Percentiles rank a stretch among this genome's conserved stretches.
Evolutionary conservation across 371 early-diverging fungal species (phyloP).

Genomic region (Lichtheimia hyalospora): DNA sequence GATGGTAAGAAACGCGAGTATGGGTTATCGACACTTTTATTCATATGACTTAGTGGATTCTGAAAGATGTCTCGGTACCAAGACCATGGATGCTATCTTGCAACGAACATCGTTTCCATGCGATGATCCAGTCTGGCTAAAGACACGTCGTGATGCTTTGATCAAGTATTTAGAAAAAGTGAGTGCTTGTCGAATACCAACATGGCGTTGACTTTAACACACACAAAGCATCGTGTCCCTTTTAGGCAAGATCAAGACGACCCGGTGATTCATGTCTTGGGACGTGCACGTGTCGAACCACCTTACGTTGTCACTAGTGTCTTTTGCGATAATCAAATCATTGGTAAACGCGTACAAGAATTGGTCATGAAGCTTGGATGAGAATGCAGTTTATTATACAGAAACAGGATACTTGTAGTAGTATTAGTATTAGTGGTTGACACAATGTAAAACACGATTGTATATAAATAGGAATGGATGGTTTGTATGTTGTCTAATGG

Average conservation of each 20-base stretch:
- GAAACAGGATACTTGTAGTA: background rate
- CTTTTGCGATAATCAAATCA: slow-evolving; percentile 46
- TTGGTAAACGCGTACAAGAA: slow-evolving; percentile 56
- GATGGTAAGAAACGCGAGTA: background rate
- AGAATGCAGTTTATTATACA: background rate
- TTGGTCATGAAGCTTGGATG: slow-evolving; percentile 34
- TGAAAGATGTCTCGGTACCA: background rate
- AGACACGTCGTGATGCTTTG: slow-evolving; percentile 8
- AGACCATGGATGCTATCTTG: slow-evolving; percentile 9
- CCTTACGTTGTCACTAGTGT: slow-evolving; percentile 56
- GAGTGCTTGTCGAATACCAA: too few relatives aligned
- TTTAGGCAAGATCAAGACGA: slow-evolving; percentile 35
- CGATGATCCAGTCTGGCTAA: slow-evolving; percentile 7
- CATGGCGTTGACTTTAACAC: background rate
- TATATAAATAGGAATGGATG: background rate
- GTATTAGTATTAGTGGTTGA: background rate
- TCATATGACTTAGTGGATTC: background rate
- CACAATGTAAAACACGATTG: background rate
- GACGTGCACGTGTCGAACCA: slow-evolving; percentile 54
- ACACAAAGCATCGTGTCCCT: slow-evolving; percentile 48
- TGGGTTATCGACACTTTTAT: background rate
- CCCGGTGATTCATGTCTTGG: slow-evolving; percentile 53
- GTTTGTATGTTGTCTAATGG: background rate
- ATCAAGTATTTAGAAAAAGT: slow-evolving; percentile 21
- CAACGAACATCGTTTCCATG: background rate